Evolutionary conservation across 2,329 filamentous ascomycete species (phyloP).

Genomic region (Stylonectria norvegica): DNA sequence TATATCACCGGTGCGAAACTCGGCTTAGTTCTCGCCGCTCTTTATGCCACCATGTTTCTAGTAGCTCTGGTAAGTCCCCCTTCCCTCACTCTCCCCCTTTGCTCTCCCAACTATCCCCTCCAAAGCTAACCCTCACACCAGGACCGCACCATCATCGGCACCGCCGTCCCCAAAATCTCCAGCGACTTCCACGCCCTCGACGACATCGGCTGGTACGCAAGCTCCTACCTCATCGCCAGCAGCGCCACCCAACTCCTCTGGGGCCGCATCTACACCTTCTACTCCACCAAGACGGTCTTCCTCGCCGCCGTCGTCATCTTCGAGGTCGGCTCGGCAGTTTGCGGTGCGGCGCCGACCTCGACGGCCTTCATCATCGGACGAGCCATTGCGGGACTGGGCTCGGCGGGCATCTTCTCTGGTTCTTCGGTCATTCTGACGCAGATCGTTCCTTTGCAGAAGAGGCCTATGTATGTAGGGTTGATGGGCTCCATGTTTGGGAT

Average conservation of each 20-base stretch:
- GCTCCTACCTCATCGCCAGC: constrained; percentile 26
- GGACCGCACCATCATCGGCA: constrained; percentile 12
- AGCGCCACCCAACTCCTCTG: constrained; percentile 25
- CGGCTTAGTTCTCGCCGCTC: constrained; percentile 6
- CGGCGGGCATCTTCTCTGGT: constrained; percentile 35
- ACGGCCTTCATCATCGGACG: constrained; percentile 36
- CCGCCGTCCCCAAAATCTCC: constrained; percentile 9
- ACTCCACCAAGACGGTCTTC: constrained; percentile 27
- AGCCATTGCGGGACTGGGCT: constrained; percentile 36
- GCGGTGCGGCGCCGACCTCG: constrained; percentile 27
- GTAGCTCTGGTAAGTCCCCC: constrained; percentile 4
- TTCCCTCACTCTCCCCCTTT: background rate
- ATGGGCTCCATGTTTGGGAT: constrained; percentile 42
- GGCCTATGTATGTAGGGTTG: constrained; percentile 20
- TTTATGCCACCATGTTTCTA: constrained; percentile 10
- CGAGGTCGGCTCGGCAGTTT: constrained; percentile 23
- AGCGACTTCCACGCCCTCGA: constrained; percentile 35
- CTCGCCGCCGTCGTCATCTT: constrained; percentile 22
- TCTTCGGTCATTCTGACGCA: constrained; percentile 16
- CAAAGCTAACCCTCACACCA: background rate
- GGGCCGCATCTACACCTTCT: constrained; percentile 29
- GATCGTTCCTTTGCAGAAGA: constrained; percentile 8
- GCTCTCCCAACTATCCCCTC: background rate
- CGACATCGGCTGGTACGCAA: constrained; percentile 40
- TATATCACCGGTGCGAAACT: constrained; percentile 5